A percentile compares a stretch with the other conserved stretches of the same genome.
Conservation (phyloP, 2,329 filamentous ascomycete genomes). For the Alternaria conjuncta region DNA sequence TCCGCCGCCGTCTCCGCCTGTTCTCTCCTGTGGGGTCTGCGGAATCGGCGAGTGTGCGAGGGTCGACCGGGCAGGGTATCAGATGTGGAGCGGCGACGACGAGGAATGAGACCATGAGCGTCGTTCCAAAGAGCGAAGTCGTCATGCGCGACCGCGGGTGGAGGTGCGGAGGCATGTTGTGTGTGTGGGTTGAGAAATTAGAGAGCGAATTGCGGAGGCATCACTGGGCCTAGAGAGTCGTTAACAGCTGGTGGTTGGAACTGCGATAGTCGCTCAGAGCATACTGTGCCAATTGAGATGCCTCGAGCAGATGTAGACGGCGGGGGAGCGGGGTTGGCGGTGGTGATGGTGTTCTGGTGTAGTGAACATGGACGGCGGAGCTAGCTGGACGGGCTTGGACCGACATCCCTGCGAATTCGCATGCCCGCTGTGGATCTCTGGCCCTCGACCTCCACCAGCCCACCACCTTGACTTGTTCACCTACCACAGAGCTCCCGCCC, state of each 20-base stretch:
- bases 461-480: constrained; percentile 1
- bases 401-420: constrained; percentile 17
- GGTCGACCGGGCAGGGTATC: constrained; percentile 84
- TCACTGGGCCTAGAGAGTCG: constrained; percentile 27
- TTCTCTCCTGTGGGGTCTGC: constrained; percentile 38
- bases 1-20: constrained; percentile 52
- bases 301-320: constrained; percentile 22
- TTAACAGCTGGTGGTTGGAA: constrained; percentile 15
- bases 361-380: constrained; percentile 14
- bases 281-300: constrained; percentile 43
- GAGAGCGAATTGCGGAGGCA: constrained; percentile 33
- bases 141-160: constrained; percentile 94
- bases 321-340: constrained; percentile 22
- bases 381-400: constrained; percentile 11
- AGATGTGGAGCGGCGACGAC: constrained; percentile 91
- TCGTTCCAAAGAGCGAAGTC: constrained; percentile 93
- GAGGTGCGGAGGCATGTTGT: constrained; percentile 77
- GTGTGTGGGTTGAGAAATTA: constrained; percentile 21
- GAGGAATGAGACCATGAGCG: constrained; percentile 85
- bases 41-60: constrained; percentile 77
- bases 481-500: neutral
- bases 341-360: constrained; percentile 37
- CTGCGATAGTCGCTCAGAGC: neutral
- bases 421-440: constrained; percentile 12
- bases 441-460: constrained; percentile 10